Base-by-base conservation (phyloP, 306 rosid genomes). In the Lathyrus oleraceus region DNA sequence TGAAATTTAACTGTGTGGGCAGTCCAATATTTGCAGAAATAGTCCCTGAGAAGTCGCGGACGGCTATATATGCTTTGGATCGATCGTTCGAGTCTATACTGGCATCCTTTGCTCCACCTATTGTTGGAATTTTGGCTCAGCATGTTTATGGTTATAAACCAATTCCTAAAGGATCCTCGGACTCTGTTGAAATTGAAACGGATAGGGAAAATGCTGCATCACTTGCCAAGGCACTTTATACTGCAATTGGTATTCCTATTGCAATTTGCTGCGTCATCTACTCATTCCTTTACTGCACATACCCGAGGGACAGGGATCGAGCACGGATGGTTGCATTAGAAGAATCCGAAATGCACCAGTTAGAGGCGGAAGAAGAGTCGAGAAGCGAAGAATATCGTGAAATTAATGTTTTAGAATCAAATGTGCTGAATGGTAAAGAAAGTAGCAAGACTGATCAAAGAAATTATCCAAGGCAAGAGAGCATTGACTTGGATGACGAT, bases 1-100 rank as follows among this genome's bases (percentile, higher is more conserved):
- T 64, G 65, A 63, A 57, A 45, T 35, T 48, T 68, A 42, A 81
- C 21, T 16, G 9, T 73, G 51, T 17, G 0, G 48, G 39, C 76
- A 87, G 96, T 83, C 97, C 96, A 43, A 92, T 89, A 71, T 92
- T 89, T 74, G 96, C 97, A 44, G 94, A 89, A 25, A 65, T 65
- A 45, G 70, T 65, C 6, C 70, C 70, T 6, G 70, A 44, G 57
- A 65, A 45, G 40, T 44, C 70, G 6, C 42, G 70, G 36, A 65
- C 70, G 13, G 57, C 57, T 4, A 91, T 92, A 45, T 89, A 92
- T 75, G 97, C 97, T 0, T 58, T 92, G 83, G 96, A 92, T 72
- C 72, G 87, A 61, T 87, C 92, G 14, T 86, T 89, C 5, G 97
- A 92, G 86, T 86, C 96, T 16, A 71, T 85, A 61, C 67, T 92